phyloP scores from a whole-genome alignment of 129 eudicot genomes.

The Artemisia annua region DNA sequence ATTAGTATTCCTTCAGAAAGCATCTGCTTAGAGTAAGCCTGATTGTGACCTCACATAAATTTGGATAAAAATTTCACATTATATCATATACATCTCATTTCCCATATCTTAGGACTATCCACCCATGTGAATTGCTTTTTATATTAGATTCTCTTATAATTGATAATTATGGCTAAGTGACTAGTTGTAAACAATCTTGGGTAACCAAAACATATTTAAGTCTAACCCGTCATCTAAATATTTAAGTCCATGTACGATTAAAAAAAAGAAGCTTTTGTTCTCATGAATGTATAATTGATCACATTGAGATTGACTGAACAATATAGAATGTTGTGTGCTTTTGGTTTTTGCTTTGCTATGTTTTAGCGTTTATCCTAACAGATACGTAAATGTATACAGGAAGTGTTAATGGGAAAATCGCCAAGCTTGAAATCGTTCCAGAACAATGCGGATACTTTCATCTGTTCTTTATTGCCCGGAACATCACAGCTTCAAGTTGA shows the following conservation, averaged over 20 bases:
- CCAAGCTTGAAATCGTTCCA: slow-evolving; percentile 67
- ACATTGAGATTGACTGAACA: no score
- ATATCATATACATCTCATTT: background rate
- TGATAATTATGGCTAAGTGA: background rate
- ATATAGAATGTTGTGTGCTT: no score
- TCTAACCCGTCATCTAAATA: no score
- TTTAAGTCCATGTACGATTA: no score
- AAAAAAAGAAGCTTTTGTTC: no score
- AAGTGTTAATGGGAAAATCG: slow-evolving; percentile 85
- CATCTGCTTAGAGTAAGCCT: background rate
- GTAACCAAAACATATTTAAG: no score
- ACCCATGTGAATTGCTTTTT: slow-evolving; percentile 18
- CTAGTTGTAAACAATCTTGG: no score
- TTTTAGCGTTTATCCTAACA: no score
- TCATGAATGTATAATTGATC: no score
- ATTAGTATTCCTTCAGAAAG: slow-evolving; percentile 6
- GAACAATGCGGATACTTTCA: slow-evolving; percentile 80
- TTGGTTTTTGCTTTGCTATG: no score
- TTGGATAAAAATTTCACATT: background rate
- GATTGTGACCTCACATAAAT: background rate
- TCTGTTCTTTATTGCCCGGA: slow-evolving; percentile 87
- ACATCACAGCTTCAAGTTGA: slow-evolving; percentile 71
- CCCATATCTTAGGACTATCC: slow-evolving; percentile 21
- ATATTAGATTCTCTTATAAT: slow-evolving; percentile 5
- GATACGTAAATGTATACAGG: slow-evolving; percentile 41